phyloP scores from a whole-genome alignment of 768 basidiomycete species.

The Trametes sanguinea region DNA sequence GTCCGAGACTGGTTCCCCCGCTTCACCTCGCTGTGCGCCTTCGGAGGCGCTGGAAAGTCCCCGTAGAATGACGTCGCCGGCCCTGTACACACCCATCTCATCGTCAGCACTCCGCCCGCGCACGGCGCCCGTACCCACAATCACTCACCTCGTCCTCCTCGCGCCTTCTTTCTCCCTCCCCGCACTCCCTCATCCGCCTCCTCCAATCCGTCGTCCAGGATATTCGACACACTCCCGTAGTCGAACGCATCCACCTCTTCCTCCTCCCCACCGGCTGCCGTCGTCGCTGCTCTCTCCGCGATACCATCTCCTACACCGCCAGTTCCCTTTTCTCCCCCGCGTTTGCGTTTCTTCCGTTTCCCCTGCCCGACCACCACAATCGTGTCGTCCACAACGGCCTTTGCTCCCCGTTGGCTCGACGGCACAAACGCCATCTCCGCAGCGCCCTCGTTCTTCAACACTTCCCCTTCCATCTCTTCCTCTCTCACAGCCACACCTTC shows the following conservation, averaged over 20 bases:
- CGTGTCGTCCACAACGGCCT: conserved; percentile 50
- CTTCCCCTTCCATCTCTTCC: conserved; percentile 3
- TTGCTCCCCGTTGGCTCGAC: conserved; percentile 53
- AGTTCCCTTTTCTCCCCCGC: conserved; percentile 27
- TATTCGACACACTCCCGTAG: no score
- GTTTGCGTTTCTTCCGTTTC: conserved; percentile 53
- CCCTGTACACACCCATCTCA: no score
- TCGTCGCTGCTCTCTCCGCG: no score
- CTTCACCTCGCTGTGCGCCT: conserved; percentile 35
- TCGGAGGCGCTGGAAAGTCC: conserved; percentile 35
- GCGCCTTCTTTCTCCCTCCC: conserved; percentile 43
- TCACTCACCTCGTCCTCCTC: no score
- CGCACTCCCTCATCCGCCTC: no score
- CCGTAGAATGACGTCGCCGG: conserved; percentile 28
- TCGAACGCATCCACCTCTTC: no score
- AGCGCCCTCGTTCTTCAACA: conserved; percentile 42
- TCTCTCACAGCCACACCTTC: conserved; percentile 10
- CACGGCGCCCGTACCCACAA: no score
- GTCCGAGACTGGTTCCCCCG: conserved; percentile 39
- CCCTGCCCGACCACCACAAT: conserved; percentile 74
- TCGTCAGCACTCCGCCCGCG: no score
- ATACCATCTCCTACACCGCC: no score
- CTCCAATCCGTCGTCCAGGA: no score
- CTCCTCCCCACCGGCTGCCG: no score
- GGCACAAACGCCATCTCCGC: conserved; percentile 83